Conservation (phyloP, 1,284 basidiomycete species). For the Meripilus lineatus region DNA sequence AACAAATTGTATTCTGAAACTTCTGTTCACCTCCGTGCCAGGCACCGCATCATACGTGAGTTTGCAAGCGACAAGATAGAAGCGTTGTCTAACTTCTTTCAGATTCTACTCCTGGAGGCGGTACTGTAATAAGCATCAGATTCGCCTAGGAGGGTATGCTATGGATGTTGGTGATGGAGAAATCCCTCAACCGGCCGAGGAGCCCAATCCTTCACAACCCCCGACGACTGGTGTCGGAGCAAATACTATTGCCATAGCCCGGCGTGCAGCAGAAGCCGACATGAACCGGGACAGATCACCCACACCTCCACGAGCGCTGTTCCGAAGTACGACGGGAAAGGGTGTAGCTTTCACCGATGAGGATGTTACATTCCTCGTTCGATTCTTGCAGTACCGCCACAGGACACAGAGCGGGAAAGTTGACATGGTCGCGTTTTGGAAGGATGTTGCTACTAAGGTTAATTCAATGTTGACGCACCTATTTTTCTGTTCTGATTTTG, state of each 20-base stretch:
- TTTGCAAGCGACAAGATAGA: conserved; percentile 1
- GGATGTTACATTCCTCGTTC: conserved; percentile 68
- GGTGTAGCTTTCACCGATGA: conserved; percentile 81
- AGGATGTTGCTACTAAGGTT: conserved; percentile 75
- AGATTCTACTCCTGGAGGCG: conserved; percentile 86
- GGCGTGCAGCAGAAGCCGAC: conserved; percentile 37
- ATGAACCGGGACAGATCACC: conserved; percentile 57
- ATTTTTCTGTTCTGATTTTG: neutral
- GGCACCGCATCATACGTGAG: conserved; percentile 81
- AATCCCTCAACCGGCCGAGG: conserved; percentile 27
- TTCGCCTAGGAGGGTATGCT: conserved; percentile 72
- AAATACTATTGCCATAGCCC: conserved; percentile 40
- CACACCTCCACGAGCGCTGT: conserved; percentile 70
- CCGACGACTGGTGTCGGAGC: conserved; percentile 33
- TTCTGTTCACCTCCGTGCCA: too few species aligned
- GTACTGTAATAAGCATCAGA: conserved; percentile 85
- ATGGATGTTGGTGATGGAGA: conserved; percentile 50
- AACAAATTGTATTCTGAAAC: conserved; percentile 4
- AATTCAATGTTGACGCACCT: conserved; percentile 10
- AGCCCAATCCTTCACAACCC: conserved; percentile 12
- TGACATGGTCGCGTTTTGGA: conserved; percentile 83
- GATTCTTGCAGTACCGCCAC: conserved; percentile 54
- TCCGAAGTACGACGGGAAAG: conserved; percentile 78
- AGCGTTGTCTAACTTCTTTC: conserved; percentile 1
- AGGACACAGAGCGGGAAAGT: conserved; percentile 53